A percentile compares a stretch with the other conserved stretches of the same genome.
Evolutionary conservation across 2,329 filamentous ascomycete species (phyloP).

Genomic region (Xylariaceae sp.): DNA sequence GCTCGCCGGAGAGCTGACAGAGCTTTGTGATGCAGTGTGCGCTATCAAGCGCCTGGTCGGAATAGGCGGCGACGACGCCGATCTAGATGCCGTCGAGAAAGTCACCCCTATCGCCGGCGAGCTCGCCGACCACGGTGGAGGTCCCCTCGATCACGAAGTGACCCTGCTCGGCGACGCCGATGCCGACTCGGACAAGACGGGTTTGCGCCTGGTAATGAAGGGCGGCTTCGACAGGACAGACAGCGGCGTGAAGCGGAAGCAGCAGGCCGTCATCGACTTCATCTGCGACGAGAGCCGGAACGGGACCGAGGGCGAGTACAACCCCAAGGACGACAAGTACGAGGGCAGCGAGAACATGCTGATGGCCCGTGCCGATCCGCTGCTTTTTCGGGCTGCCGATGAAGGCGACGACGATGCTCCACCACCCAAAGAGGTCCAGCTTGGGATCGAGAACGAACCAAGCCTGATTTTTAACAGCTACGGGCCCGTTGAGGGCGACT

Average conservation of each 20-base stretch:
- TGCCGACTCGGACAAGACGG: constrained; percentile 60
- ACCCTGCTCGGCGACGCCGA: constrained; percentile 59
- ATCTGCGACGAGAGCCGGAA: constrained; percentile 66
- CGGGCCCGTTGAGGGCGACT: constrained; percentile 47
- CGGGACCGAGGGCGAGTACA: constrained; percentile 65
- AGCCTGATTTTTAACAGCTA: constrained; percentile 75
- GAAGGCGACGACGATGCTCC: constrained; percentile 31
- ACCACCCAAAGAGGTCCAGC: constrained; percentile 42
- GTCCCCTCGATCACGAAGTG: constrained; percentile 55
- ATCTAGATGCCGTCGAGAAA: constrained; percentile 38
- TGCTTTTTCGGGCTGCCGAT: constrained; percentile 25
- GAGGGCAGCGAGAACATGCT: constrained; percentile 21
- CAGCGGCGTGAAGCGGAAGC: constrained; percentile 49
- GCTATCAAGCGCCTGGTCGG: constrained; percentile 57
- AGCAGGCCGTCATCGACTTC: constrained; percentile 78
- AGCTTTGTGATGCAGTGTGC: constrained; percentile 68
- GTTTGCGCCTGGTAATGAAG: constrained; percentile 60
- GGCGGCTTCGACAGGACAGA: constrained; percentile 49
- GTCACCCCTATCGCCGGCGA: constrained; percentile 71
- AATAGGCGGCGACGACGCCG: constrained; percentile 37
- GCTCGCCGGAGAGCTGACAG: no score
- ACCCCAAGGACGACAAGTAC: constrained; percentile 49
- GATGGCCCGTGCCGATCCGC: constrained; percentile 19
- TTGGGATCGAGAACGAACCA: constrained; percentile 39
- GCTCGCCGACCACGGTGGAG: constrained; percentile 50